A percentile compares a stretch with the other conserved stretches of the same genome.
Conservation (phyloP, 179 eudicot genomes). For the Carnegiea gigantea region DNA sequence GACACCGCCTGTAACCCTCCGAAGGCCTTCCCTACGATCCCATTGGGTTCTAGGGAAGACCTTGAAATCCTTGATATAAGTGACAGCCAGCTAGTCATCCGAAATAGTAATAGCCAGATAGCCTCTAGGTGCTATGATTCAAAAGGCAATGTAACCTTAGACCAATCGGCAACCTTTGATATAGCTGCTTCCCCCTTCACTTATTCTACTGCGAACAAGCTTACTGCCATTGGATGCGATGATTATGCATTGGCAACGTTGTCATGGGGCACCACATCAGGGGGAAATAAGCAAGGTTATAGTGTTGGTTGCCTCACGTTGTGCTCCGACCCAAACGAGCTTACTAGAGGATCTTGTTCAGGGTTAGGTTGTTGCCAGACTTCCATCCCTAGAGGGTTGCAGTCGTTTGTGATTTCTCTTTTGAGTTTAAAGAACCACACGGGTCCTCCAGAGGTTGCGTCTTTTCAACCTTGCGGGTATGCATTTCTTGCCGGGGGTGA, state of each 20-base stretch:
- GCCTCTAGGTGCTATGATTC: slow-evolving; percentile 20
- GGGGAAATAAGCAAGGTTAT: background rate
- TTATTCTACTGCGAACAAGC: slow-evolving; percentile 34
- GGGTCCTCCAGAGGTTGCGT: background rate
- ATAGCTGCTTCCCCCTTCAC: slow-evolving; percentile 21
- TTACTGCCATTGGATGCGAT: slow-evolving; percentile 53
- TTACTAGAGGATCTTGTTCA: slow-evolving; percentile 35
- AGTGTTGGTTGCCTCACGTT: slow-evolving; percentile 32
- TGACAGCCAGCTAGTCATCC: slow-evolving; percentile 24
- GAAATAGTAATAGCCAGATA: slow-evolving; percentile 7
- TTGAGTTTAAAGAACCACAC: slow-evolving; percentile 22
- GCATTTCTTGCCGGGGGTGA: slow-evolving; percentile 30
- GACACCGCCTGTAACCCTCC: slow-evolving; percentile 5
- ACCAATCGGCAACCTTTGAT: background rate
- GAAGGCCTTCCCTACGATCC: slow-evolving; percentile 5
- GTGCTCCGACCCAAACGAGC: slow-evolving; percentile 34
- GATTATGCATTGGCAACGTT: slow-evolving; percentile 21
- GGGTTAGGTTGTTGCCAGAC: slow-evolving; percentile 62
- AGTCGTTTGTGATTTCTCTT: background rate
- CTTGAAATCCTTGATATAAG: slow-evolving; percentile 27
- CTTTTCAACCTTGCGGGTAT: slow-evolving; percentile 23
- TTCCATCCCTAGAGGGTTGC: slow-evolving; percentile 38
- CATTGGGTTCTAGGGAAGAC: background rate
- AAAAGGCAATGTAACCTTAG: background rate
- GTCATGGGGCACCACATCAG: background rate